Conservation (phyloP, 2,329 filamentous ascomycete species). For the Paecilomyces fulvus region DNA sequence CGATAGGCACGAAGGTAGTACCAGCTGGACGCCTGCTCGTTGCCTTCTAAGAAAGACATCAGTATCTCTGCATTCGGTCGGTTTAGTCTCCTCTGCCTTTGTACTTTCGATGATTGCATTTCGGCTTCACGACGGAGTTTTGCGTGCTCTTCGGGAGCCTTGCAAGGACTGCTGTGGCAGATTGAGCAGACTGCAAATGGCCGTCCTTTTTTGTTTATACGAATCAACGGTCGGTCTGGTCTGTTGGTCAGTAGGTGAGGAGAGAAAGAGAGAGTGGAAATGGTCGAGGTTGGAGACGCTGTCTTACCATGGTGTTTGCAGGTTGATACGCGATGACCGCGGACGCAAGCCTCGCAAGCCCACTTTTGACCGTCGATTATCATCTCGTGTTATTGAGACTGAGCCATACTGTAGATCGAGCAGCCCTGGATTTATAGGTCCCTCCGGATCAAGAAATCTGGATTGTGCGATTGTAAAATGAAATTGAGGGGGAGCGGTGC, state of each 20-base stretch:
- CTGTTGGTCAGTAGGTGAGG: not conserved
- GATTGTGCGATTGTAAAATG: not conserved
- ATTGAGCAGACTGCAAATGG: constrained; percentile 93
- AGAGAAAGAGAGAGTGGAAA: not conserved
- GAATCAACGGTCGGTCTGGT: constrained; percentile 76
- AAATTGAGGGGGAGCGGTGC: not conserved
- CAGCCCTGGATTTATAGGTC: not conserved
- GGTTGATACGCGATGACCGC: constrained; percentile 1
- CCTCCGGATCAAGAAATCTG: not conserved
- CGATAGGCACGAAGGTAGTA: not conserved
- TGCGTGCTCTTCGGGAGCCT: constrained; percentile 80
- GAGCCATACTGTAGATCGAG: not conserved
- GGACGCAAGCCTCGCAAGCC: constrained; percentile 1
- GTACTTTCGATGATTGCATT: constrained; percentile 23
- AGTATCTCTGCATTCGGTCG: constrained; percentile 3
- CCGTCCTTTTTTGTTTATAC: constrained; percentile 94
- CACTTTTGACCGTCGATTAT: constrained; percentile 1
- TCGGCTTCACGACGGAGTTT: constrained; percentile 43
- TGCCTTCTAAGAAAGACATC: not conserved
- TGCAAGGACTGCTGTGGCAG: constrained; percentile 76
- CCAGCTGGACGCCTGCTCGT: not conserved
- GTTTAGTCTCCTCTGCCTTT: constrained; percentile 1
- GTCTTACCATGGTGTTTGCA: constrained; percentile 1
- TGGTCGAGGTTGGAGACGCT: not conserved
- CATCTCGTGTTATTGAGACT: not conserved